Base-by-base conservation (phyloP, 345 rosid genomes). In the Eucalyptus pauciflora region DNA sequence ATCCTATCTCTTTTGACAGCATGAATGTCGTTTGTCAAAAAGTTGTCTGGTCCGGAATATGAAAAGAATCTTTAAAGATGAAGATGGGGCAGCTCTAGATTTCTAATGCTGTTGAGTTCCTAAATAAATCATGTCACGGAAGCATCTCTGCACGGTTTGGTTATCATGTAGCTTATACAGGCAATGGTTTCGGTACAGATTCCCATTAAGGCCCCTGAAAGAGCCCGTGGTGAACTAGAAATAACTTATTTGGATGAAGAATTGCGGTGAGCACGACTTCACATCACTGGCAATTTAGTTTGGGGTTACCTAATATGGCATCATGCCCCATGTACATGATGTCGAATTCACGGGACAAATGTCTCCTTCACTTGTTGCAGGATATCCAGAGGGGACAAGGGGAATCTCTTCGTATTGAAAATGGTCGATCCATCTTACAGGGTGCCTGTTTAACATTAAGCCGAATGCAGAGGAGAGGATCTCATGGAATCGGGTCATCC, bases 391-490 rank as follows among this genome's bases (percentile, higher is more conserved):
- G 99, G 99, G 50, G 99, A 96, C 92, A 94, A 94, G 88, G 99
- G 99, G 14, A 97, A 96, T 90, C 90, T 97, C 93, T 97, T 97
- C 92, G 52, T 97, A 93, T 89, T 97, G 94, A 97, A 95, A 94
- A 97, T 96, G 99, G 88, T 96, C 6, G 99, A 97, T 94, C 98
- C 96, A 4, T 93, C 99, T 49, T 97, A 95, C 91, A 91, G 96
- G 71, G 93, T 96, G 71, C 99, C 99, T 54, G 91, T 91, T 52
- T 76, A 41, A 20, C 48, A 20, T 41, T 45, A 76, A 41, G 16
- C 83, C 83, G 24, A 76, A 25, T 41, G 48, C 29, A 1, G 83
- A 76, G 48, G 83, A 41, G 5, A 10, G 83, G 48, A 76, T 76
- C 27, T 76, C 83, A 76, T 76, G 48, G 3, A 76, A 37, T 37